Evolutionary conservation across 176 grass and related monocot genomes (phyloP), one percentile per base, ranked within the genome.

Genomic region (Avena atlantica): DNA sequence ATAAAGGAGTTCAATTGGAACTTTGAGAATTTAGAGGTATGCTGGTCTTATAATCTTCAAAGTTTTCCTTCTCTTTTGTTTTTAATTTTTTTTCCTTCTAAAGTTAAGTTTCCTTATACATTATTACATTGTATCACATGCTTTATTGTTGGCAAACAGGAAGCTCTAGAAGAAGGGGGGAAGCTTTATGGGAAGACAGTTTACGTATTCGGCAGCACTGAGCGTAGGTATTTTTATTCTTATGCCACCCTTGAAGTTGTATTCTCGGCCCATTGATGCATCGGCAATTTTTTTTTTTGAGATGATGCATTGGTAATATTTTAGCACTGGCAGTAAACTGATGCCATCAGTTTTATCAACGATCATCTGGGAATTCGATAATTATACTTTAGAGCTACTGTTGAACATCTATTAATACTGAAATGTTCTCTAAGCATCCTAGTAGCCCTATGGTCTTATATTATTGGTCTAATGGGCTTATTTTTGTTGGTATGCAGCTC

Each of bases 21-120:
- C 16, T 98, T 98, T 13, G 85, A 93, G 80, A 94, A 98, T 88
- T 79, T 98, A 82, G 96, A 98, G 93, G 96, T 98, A 70, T 36
- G 51, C 4, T 78, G 36, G 42, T 56, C 21, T 84, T 9, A 52
- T 87, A 50, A 29, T 91, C 57, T 36, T 75, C 1, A 27, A 13
- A 68, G 14, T 12, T 9, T 25, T 53, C n/a, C 61, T 15, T 79
- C 55, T 4, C 61, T 65, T 27, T 65, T 27, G 24, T 65, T 65
- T 29, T 0, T 20, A 65, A 34, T 34, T 34, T 34, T 34, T 34
- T 34, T 34, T 53, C 25, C 67, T 15, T 79, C 49, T 6, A 58
- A 50, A 78, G 16, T 60, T 40, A 70, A 59, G 48, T 42, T 91
- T 72, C 20, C 13, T 34, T 48, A 44, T 34, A 34, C 31, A 44